Evolutionary conservation across 345 rosid species (phyloP), one percentile per base, ranked within the genome.

Genomic region (Limnanthes douglasii): DNA sequence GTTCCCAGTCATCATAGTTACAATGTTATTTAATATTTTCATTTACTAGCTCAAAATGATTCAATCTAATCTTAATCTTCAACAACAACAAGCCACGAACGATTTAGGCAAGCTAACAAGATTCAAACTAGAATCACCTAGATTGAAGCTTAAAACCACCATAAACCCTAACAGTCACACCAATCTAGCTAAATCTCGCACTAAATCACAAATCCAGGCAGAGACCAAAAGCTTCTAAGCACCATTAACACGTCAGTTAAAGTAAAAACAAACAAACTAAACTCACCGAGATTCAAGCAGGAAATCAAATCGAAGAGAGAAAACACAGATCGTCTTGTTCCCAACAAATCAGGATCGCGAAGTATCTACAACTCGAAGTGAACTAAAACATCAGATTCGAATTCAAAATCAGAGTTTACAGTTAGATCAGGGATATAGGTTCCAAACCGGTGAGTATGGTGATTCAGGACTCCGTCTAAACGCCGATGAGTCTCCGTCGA

Each of bases 321-420:
- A 3, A 30, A 10, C 50, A 59, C 62, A 64, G 86, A 75, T 69
- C 71, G 69, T 53, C 69, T 63, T 66, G 74, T 60, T 74, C 50
- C 60, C 51, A 53, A 61, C 49, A 66, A 68, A 71, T 66, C 73
- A 42, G 61, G 65, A 63, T 43, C 39, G 21, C 26, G 36, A 19
- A 10, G 34, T 14, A 5, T 28, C 11, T 18, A 32, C 21, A 39
- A 19, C 11, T 30, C 21, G 27, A n/a, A n/a, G n/a, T n/a, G n/a
- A n/a, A n/a, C n/a, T n/a, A n/a, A n/a, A n/a, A n/a, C n/a, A n/a
- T n/a, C n/a, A n/a, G n/a, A n/a, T n/a, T n/a, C n/a, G n/a, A n/a
- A n/a, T n/a, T n/a, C n/a, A 0, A 30, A 37, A 23, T 14, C 45
- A 45, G 51, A 46, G 58, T 38, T 53, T 53, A 18, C 5, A 33